Evolutionary conservation across 2,329 filamentous ascomycete species (phyloP), one percentile per base, ranked within the genome.

Genomic region (Aspergillus bombycis): DNA sequence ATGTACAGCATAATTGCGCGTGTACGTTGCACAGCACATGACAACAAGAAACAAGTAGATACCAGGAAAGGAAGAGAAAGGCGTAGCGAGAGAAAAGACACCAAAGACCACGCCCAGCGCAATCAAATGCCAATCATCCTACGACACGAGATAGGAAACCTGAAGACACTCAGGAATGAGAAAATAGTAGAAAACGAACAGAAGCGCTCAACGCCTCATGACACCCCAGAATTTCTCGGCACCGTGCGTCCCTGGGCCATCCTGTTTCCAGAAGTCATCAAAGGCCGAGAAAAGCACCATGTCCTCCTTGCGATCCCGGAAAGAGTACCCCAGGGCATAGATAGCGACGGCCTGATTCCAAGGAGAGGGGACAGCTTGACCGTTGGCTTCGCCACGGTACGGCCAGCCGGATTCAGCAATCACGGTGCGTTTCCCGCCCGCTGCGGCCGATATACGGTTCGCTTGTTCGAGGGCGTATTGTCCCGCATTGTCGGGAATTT

Each of bases 361-460:
- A n/a, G 80, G 71, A 14, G 88, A 87, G 0, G 92, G 90, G 2
- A 94, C 81, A n/a, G 92, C 92, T 21, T 74, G 72, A 2, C 87
- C 86, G 74, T 95, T 94, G 58, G 83, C 64, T 14, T 81, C 69
- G 21, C 93, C 93, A 68, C 86, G 77, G 75, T 86, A 88, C 48
- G 93, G 93, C 93, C 93, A 97, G 57, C 93, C 93, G 3, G 90
- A 89, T 81, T 96, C 93, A 1, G 91, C 93, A 68, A 96, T 88
- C 43, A 94, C 82, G 36, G 91, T 84, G 53, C 84, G 83, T 77
- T 92, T 90, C 28, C 79, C 79, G 58, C 84, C 86, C 4, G 80
- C 81, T 3, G 72, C 70, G 8, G 76, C 69, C 21, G 79, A 79
- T 63, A 89, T 80, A 8, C 70, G 75, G 32, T 80, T 72, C 8